Conservation (phyloP, 352 stramenopile species). For the Phytophthora uliginosa region DNA sequence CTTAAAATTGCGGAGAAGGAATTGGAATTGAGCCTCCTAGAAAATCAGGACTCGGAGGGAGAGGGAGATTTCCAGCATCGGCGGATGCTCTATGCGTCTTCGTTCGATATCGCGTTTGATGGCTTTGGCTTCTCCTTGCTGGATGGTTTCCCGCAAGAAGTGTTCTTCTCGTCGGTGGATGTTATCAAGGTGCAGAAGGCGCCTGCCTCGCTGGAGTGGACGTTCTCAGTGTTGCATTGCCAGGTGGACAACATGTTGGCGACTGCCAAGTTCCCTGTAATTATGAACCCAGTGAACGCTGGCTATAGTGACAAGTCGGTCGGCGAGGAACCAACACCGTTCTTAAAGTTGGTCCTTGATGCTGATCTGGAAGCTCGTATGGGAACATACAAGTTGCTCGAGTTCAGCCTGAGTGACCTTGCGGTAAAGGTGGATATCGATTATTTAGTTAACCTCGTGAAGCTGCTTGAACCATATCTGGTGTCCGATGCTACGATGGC, state of each 20-base stretch:
- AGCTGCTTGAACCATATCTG: conserved; percentile 84
- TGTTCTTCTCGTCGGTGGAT: conserved; percentile 86
- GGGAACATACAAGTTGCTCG: conserved; percentile 86
- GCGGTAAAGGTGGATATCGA: conserved; percentile 89
- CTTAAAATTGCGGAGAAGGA: conserved; percentile 87
- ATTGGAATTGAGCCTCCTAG: conserved; percentile 73
- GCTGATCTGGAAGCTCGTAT: conserved; percentile 79
- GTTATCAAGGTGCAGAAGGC: conserved; percentile 81
- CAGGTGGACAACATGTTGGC: conserved; percentile 91
- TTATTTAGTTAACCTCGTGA: conserved; percentile 86
- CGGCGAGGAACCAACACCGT: conserved; percentile 65
- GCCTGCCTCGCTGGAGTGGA: conserved; percentile 79
- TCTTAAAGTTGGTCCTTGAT: conserved; percentile 81
- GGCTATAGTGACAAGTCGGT: conserved; percentile 83
- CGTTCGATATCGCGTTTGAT: conserved; percentile 83
- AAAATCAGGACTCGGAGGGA: conserved; percentile 72
- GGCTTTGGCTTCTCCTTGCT: conserved; percentile 84
- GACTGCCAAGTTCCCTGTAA: conserved; percentile 85
- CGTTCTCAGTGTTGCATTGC: conserved; percentile 81
- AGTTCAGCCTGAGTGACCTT: conserved; percentile 77
- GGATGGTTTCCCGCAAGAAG: conserved; percentile 83
- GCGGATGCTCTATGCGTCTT: conserved; percentile 85
- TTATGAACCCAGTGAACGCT: conserved; percentile 83
- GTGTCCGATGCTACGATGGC: conserved; percentile 75
- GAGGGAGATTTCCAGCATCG: conserved; percentile 81